Percentiles rank a stretch among this genome's conserved stretches.
Conservation (phyloP, 768 basidiomycete species). For the Leccinum variicolor region DNA sequence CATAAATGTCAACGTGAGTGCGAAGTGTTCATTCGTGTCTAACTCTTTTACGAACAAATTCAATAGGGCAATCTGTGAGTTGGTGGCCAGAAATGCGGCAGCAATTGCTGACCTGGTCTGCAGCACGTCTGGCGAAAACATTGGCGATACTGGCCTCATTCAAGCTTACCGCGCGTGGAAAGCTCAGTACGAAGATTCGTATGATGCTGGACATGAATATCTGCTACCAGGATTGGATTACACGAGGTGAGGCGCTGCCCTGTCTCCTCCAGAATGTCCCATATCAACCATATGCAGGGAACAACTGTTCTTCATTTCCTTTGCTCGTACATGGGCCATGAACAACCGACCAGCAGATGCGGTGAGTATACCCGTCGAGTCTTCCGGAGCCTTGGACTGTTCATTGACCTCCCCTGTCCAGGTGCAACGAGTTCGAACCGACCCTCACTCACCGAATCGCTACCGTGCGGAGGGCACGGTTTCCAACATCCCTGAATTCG, state of each 20-base stretch:
- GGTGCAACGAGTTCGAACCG: slow-evolving; percentile 78
- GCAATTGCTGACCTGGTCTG: not conserved
- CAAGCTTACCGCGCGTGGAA: slow-evolving; percentile 94
- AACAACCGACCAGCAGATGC: slow-evolving; percentile 65
- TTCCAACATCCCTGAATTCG: slow-evolving; percentile 85
- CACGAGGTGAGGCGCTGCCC: slow-evolving; percentile 50
- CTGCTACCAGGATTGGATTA: slow-evolving; percentile 78
- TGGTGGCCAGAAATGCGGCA: not conserved
- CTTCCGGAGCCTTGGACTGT: not conserved
- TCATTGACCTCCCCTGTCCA: slow-evolving; percentile 23
- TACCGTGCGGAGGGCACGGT: slow-evolving; percentile 87
- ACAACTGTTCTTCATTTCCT: slow-evolving; percentile 92
- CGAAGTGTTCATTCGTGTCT: not conserved
- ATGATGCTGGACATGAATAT: slow-evolving; percentile 59
- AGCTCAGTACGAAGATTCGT: slow-evolving; percentile 60
- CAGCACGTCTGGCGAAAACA: slow-evolving; percentile 90
- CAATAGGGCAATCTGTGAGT: slow-evolving; percentile 71
- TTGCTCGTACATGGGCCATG: slow-evolving; percentile 84
- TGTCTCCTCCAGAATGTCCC: not conserved
- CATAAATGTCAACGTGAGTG: slow-evolving; percentile 77
- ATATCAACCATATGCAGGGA: slow-evolving; percentile 48
- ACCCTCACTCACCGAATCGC: slow-evolving; percentile 81
- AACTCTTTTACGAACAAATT: not conserved
- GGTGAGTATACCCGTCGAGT: not conserved
- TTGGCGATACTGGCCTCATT: slow-evolving; percentile 81